Evolutionary conservation across 2,329 filamentous ascomycete genomes (phyloP).

Genomic region (Diplodia mutila): DNA sequence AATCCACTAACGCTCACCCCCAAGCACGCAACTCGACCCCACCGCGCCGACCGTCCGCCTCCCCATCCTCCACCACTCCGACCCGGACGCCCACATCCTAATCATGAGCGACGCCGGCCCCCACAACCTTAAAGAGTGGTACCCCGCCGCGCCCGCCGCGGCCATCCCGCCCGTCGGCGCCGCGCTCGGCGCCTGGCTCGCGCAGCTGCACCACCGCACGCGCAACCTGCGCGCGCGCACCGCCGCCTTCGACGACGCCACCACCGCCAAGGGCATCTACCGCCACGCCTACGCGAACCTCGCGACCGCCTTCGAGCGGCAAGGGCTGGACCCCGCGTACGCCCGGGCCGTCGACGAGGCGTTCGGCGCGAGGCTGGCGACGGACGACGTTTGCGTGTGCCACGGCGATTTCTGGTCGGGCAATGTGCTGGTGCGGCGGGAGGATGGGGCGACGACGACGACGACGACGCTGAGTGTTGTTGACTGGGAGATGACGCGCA

Average conservation of each 20-base stretch:
- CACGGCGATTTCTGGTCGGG: slow-evolving; percentile 48
- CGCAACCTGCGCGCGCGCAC: no score
- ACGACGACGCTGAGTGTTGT: slow-evolving; percentile 35
- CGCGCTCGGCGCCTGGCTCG: slow-evolving; percentile 40
- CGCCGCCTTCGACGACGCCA: slow-evolving; percentile 35
- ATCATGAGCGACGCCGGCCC: slow-evolving; percentile 38
- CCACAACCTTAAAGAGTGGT: slow-evolving; percentile 39
- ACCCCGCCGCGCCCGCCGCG: slow-evolving; percentile 28
- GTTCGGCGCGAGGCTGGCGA: slow-evolving; percentile 35
- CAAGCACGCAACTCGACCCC: slow-evolving; percentile 28
- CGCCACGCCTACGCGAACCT: slow-evolving; percentile 39
- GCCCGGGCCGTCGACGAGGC: slow-evolving; percentile 34
- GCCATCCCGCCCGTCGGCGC: slow-evolving; percentile 33
- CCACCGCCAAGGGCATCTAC: slow-evolving; percentile 35
- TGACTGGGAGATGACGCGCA: slow-evolving; percentile 43
- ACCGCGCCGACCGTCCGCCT: slow-evolving; percentile 17
- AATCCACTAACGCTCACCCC: not conserved
- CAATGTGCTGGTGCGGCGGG: slow-evolving; percentile 37
- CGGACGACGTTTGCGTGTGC: slow-evolving; percentile 41
- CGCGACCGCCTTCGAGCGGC: slow-evolving; percentile 30
- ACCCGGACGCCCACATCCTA: slow-evolving; percentile 35
- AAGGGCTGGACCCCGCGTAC: slow-evolving; percentile 31
- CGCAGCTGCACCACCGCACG: slow-evolving; percentile 34
- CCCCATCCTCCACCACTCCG: slow-evolving; percentile 31
- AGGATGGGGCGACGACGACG: not conserved